Conservation (phyloP, 164 flowering plant species). For the Cinnamomum micranthum region DNA sequence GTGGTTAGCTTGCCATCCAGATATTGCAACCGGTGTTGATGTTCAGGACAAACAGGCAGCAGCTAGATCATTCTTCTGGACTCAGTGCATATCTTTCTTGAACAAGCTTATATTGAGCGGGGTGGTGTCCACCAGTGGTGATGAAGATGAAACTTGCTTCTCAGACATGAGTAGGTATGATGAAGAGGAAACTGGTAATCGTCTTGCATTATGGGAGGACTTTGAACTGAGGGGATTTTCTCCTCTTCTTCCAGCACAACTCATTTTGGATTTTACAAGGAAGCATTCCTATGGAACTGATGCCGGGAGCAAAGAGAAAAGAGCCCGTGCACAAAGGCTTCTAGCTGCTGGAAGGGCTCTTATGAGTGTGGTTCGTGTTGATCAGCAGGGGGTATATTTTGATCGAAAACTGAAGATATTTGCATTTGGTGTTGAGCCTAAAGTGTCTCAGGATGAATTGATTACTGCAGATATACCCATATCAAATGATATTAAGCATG, state of each 20-base stretch:
- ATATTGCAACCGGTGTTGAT: constrained; percentile 59
- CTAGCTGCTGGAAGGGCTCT: constrained; percentile 88
- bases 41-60: constrained; percentile 61
- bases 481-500: constrained; percentile 25
- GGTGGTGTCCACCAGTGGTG: constrained; percentile 33
- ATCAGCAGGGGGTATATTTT: constrained; percentile 49
- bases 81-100: constrained; percentile 51
- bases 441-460: constrained; percentile 25
- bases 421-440: constrained; percentile 52
- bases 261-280: constrained; percentile 79
- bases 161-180: constrained; percentile 67
- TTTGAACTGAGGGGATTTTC: constrained; percentile 88
- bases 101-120: constrained; percentile 62
- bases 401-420: constrained; percentile 62
- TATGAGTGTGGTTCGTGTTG: constrained; percentile 47
- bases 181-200: constrained; percentile 74
- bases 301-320: constrained; percentile 54
- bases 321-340: constrained; percentile 65
- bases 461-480: constrained; percentile 12
- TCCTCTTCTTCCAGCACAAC: constrained; percentile 88
- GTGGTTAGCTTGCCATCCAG: constrained; percentile 85
- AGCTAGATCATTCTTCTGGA: constrained; percentile 76
- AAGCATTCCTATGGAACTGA: constrained; percentile 55
- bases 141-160: constrained; percentile 76
- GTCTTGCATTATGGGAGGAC: constrained; percentile 86